These are phyloP conservation scores for Paramecium sonneborni DNA, from an alignment of 73 alveolate species.

Conservation along the genomic window DNA sequence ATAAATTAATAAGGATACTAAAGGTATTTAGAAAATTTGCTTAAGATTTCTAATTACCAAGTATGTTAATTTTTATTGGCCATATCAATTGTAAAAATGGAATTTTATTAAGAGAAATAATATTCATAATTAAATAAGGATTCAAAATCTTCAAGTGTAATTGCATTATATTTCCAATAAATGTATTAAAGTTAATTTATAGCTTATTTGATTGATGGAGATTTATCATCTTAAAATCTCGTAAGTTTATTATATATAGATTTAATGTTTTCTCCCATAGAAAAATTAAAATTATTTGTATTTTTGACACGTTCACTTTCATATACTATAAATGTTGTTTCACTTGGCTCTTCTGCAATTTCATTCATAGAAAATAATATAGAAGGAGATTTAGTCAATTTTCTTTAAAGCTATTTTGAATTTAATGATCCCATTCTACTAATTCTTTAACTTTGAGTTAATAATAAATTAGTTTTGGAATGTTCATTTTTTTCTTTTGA, in stretches of 20 bases:
- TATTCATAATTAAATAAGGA: background rate
- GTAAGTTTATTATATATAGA: background rate
- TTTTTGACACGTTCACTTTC: background rate
- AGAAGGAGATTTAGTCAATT: background rate
- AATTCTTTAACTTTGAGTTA: background rate
- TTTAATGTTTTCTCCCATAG: background rate
- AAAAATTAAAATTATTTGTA: background rate
- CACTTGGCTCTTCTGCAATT: background rate
- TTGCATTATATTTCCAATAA: background rate
- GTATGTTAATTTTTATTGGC: background rate
- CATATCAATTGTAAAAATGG: background rate
- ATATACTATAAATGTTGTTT: background rate
- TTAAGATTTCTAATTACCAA: background rate
- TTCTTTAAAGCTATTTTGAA: background rate
- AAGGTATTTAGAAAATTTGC: background rate
- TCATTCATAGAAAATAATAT: background rate
- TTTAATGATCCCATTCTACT: background rate
- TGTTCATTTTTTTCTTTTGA: background rate
- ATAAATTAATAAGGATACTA: conserved; percentile 12
- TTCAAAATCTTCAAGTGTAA: background rate
- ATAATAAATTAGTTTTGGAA: background rate
- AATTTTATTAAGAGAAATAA: background rate
- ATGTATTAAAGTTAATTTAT: background rate
- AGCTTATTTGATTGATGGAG: background rate
- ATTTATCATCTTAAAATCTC: background rate